Base-by-base conservation (phyloP, 2,329 filamentous ascomycete genomes). In the Corynespora cassiicola region DNA sequence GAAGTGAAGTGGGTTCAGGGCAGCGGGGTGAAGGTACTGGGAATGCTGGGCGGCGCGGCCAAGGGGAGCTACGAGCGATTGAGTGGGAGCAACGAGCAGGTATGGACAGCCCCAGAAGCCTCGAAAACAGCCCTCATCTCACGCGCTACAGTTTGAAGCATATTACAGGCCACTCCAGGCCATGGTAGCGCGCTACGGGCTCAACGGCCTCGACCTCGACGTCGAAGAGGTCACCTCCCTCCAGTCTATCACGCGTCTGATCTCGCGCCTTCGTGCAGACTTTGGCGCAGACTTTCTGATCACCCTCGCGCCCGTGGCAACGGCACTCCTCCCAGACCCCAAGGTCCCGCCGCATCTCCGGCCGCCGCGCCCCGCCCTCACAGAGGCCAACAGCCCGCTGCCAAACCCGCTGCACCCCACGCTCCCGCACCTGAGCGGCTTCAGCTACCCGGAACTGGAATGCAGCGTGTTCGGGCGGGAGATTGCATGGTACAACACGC, bases 31-130 rank as follows among this genome's bases (percentile, higher is more conserved):
- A 90, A 86, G 56, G 82, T 96, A 9, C 77, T 95, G 63, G 88
- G 82, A 37, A 94, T 96, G 88, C 75, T 96, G 2, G 91, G 91
- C 24, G 91, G 91, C 11, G 90, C 90, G 2, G 90, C 89, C 0
- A 78, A 79, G 42, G 91, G 90, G 8, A 86, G 83, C 9, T 96
- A 81, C 61, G 71, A 75, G 31, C 75, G 80, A 38, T 42, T 70
- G 16, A 50, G 60, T 20, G 65, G 65, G 2, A 52, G 54, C 7
- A 63, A 66, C 4, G 61, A 65, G 42, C 56, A 44, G 27, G 64
- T 66, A 58, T 11, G 53, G 30, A 10, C 14, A 18, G 8, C 14
- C 7, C 9, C n/a, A n/a, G n/a, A n/a, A 33, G 31, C 15, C 10
- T 14, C 14, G 10, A 31, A 49, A 16, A 12, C 7, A 17, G 8